Base-by-base conservation (phyloP, 441 rosid genomes). In the Brassica hybrid region DNA sequence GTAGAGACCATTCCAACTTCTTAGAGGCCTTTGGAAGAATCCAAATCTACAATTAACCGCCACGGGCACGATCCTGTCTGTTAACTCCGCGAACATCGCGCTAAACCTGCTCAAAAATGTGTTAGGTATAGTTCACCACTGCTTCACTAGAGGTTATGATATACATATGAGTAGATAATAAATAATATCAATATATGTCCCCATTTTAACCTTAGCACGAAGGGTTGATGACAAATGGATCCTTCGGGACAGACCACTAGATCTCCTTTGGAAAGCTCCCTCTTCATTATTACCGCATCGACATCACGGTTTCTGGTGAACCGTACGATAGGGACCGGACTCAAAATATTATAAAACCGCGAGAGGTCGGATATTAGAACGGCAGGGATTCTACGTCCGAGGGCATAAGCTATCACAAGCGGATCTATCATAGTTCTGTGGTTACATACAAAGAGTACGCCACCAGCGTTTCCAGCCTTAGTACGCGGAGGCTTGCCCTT, bases 361-460 rank as follows among this genome's bases (percentile, higher is more conserved):
- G 65, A 0, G 97, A 92, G 17, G 90, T 79, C 12, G 97, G 90
- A 81, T 91, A 94, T 13, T 5, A 1, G 94, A 58, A 94, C 94
- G 0, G 98, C 97, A 0, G 98, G 97, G 75, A 94, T 89, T 80
- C 80, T 84, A 0, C 97, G 90, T 34, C 82, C 57, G 0, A 94
- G 85, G 0, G 87, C 91, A 2, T 89, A 85, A 32, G 97, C 88
- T 77, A 94, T 27, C 14, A 94, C 89, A 11, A 94, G 93, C 0
- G 98, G 98, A 76, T 94, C 98, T 95, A 94, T 89, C 8, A 91
- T 78, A 4, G 97, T 90, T 38, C 98, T 85, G 59, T 94, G 98
- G n/a, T 90, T 89, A 81, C 98, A 92, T 8, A 94, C 98, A 14
- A 92, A 94, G 66, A 94, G 83, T 23, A 91, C 7, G 7, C 54